Percentiles rank a stretch among this genome's conserved stretches.
phyloP scores from a whole-genome alignment of 257 asterid genomes.

The Ilex aquifolium region DNA sequence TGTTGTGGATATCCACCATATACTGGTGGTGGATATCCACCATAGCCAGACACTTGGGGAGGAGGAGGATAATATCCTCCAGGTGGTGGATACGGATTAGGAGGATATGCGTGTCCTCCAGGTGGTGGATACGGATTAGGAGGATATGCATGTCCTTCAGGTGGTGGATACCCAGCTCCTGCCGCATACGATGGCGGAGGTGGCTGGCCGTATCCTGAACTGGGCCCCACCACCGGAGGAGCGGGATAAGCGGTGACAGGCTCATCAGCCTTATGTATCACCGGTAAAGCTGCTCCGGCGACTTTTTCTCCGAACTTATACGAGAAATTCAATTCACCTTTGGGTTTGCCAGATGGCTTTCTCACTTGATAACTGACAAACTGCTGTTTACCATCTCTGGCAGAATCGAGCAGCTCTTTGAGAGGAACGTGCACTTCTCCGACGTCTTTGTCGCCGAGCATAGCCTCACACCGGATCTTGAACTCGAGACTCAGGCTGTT shows the following conservation, averaged over 20 bases:
- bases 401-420: slow-evolving; percentile 53
- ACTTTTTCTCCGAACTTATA: slow-evolving; percentile 45
- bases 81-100: slow-evolving; percentile 28
- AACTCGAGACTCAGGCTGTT: slow-evolving; percentile 51
- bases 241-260: slow-evolving; percentile 46
- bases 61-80: slow-evolving; percentile 13
- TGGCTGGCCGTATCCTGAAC: slow-evolving; percentile 30
- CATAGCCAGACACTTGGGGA: slow-evolving; percentile 12
- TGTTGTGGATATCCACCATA: slow-evolving; percentile 30
- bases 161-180: slow-evolving; percentile 24
- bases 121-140: slow-evolving; percentile 20
- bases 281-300: slow-evolving; percentile 10
- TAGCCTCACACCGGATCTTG: slow-evolving; percentile 45
- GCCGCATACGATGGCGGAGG: slow-evolving; percentile 25
- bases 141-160: slow-evolving; percentile 11
- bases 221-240: slow-evolving; percentile 29
- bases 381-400: slow-evolving; percentile 28
- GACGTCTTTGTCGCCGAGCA: slow-evolving; percentile 52
- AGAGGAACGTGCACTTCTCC: slow-evolving; percentile 67
- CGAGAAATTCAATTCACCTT: slow-evolving; percentile 64
- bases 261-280: slow-evolving; percentile 10
- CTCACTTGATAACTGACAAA: slow-evolving; percentile 70
- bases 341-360: slow-evolving; percentile 69
- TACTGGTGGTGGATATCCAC: slow-evolving; percentile 29
- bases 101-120: background rate